phyloP scores from a whole-genome alignment of 1,139 yeast species.

The Diutina neorugosa region DNA sequence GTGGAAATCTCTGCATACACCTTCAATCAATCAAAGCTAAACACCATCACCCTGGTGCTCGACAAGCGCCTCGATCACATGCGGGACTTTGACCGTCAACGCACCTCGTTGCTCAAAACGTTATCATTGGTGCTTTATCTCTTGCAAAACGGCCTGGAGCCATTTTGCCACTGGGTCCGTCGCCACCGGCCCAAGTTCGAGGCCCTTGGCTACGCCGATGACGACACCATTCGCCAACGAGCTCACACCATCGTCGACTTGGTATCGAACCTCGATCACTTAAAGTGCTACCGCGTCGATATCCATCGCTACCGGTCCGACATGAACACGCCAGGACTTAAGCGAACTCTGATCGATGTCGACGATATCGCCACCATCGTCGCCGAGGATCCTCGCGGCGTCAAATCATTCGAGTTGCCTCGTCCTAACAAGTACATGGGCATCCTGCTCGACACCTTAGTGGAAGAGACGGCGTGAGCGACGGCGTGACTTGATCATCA shows the following conservation, averaged over 20 bases:
- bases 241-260: not conserved
- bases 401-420: not conserved
- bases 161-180: not conserved
- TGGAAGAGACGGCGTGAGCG: not conserved
- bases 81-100: not conserved
- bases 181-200: not conserved
- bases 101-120: not conserved
- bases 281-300: not conserved
- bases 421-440: not conserved
- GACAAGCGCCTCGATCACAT: not conserved
- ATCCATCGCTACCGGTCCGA: constrained; percentile 3
- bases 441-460: not conserved
- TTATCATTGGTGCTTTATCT: not conserved
- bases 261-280: not conserved
- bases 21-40: not conserved
- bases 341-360: constrained; percentile 1
- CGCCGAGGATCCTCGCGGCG: constrained; percentile 1
- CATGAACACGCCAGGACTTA: constrained; percentile 1
- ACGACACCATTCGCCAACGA: not conserved
- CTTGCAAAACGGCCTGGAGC: not conserved
- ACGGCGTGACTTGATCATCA: not conserved
- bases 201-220: not conserved
- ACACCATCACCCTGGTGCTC: not conserved
- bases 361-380: not conserved
- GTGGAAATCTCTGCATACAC: not conserved